phyloP scores from a whole-genome alignment of 768 basidiomycete species.

The Royoungia palumana region DNA sequence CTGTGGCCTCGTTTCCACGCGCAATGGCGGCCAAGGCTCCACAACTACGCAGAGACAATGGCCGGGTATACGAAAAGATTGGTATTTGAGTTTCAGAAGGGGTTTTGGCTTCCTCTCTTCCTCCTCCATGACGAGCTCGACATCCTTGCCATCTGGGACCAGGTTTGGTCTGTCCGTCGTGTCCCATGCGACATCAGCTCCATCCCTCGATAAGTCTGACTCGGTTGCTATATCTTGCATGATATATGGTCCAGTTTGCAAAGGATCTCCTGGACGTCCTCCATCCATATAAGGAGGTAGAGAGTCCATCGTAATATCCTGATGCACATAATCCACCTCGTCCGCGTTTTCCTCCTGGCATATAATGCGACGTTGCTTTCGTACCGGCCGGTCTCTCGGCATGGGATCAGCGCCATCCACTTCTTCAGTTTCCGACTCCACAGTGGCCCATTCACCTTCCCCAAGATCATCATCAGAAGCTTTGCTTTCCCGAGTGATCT shows the following conservation, averaged over 20 bases:
- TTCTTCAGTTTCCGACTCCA: constrained; percentile 21
- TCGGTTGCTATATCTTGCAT: neutral
- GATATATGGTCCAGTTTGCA: constrained; percentile 5
- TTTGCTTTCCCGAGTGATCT: constrained; percentile 32
- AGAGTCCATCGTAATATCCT: constrained; percentile 19
- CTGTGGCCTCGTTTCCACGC: constrained; percentile 31
- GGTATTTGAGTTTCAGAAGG: constrained; percentile 58
- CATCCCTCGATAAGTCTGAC: neutral
- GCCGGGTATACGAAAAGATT: constrained; percentile 67
- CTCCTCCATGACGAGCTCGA: constrained; percentile 48
- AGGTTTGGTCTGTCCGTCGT: neutral
- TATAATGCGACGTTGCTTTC: constrained; percentile 28
- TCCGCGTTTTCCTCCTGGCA: constrained; percentile 26
- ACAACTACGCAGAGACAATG: constrained; percentile 79
- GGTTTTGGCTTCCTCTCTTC: constrained; percentile 76
- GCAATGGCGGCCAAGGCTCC: constrained; percentile 71
- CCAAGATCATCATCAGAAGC: constrained; percentile 24
- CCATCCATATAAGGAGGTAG: neutral
- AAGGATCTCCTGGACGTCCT: neutral
- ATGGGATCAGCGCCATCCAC: constrained; percentile 10
- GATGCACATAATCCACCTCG: constrained; percentile 1
- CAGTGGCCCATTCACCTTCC: constrained; percentile 21
- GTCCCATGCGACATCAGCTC: neutral
- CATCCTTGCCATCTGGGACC: constrained; percentile 4
- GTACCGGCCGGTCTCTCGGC: constrained; percentile 26